Conservation (phyloP, 306 rosid genomes). For the Albizia julibrissin region DNA sequence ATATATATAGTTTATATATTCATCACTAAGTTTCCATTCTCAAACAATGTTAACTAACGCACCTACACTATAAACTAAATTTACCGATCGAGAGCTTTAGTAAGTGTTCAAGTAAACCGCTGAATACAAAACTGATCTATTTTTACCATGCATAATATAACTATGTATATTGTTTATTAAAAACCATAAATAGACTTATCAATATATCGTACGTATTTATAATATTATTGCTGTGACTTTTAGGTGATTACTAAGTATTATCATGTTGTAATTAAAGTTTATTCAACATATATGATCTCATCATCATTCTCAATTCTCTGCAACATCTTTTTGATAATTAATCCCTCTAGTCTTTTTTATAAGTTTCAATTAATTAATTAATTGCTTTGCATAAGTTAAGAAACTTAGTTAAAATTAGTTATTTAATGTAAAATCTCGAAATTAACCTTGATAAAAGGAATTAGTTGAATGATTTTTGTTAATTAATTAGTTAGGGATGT, state of each 20-base stretch:
- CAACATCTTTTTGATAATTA: background rate
- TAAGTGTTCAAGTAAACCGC: background rate
- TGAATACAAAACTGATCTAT: background rate
- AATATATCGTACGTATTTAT: background rate
- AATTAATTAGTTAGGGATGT: background rate
- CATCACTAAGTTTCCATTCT: background rate
- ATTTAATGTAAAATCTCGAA: background rate
- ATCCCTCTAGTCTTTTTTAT: background rate
- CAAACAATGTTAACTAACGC: background rate
- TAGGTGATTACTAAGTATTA: background rate
- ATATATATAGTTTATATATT: background rate
- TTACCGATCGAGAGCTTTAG: background rate
- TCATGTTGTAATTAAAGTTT: background rate
- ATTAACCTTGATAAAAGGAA: background rate
- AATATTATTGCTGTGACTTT: background rate
- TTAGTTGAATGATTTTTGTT: background rate
- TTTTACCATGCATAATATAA: background rate
- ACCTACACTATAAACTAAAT: background rate
- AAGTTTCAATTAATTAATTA: too few species aligned
- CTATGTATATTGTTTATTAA: background rate
- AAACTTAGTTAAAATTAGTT: background rate
- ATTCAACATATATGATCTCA: background rate
- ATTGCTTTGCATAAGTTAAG: too few species aligned
- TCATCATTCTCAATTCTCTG: background rate
- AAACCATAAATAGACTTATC: background rate